These are phyloP conservation scores for Agaricus subrufescens DNA, from an alignment of 768 basidiomycete species.

Conservation along the genomic window DNA sequence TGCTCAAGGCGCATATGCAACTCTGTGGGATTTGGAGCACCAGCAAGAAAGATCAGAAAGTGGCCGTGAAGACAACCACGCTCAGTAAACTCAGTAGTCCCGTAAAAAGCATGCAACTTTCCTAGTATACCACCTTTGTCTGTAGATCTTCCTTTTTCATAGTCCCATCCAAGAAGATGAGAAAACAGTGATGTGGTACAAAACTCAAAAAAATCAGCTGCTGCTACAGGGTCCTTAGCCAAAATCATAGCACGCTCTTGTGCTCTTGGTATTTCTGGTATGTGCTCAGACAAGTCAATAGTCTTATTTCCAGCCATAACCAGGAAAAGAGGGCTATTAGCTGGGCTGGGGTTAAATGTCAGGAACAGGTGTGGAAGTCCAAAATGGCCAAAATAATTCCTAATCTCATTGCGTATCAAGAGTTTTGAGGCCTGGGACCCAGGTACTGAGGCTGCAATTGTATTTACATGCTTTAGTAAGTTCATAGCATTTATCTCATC, in stretches of 20 bases:
- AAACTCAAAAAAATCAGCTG: conserved; percentile 22
- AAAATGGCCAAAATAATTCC: conserved; percentile 23
- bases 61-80: conserved; percentile 35
- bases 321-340: conserved; percentile 36
- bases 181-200: too few species aligned
- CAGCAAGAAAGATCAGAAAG: conserved; percentile 35
- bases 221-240: conserved; percentile 34
- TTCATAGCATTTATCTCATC: conserved; percentile 25
- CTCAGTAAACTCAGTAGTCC: conserved; percentile 35
- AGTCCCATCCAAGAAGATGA: too few species aligned
- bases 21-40: conserved; percentile 27
- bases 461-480: conserved; percentile 17
- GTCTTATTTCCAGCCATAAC: too few species aligned
- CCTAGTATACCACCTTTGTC: conserved; percentile 28
- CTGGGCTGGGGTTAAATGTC: conserved; percentile 40
- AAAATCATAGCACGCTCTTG: conserved; percentile 30
- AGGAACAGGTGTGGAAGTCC: conserved; percentile 23
- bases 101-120: conserved; percentile 28
- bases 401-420: conserved; percentile 32
- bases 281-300: too few species aligned
- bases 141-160: conserved; percentile 29
- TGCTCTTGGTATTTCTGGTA: too few species aligned
- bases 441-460: conserved; percentile 15
- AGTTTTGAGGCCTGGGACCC: conserved; percentile 25
- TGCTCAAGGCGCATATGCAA: too few species aligned